Evolutionary conservation across 768 basidiomycete genomes (phyloP).

Genomic region (Suillus americanus): DNA sequence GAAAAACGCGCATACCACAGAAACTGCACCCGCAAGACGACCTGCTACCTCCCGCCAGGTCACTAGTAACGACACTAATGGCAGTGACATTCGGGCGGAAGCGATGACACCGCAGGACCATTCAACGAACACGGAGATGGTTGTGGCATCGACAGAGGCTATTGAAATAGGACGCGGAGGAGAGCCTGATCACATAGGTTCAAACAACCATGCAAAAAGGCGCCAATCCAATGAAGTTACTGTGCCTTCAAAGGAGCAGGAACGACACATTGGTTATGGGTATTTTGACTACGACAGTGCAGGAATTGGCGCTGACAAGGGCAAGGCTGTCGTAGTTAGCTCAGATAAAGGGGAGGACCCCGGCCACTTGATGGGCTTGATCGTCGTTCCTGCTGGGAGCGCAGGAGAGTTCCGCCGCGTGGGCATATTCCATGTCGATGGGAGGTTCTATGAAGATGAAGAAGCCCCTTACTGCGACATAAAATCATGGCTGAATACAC

Average conservation of each 20-base stretch:
- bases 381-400: background rate
- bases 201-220: background rate
- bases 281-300: slow-evolving; percentile 4
- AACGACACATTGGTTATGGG: slow-evolving; percentile 3
- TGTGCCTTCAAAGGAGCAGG: background rate
- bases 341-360: background rate
- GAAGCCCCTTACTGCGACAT: slow-evolving; percentile 4
- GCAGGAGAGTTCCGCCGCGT: slow-evolving; percentile 2
- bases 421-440: background rate
- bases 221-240: background rate
- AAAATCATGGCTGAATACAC: background rate
- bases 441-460: background rate
- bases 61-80: background rate
- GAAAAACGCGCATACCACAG: background rate
- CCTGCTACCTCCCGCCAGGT: no score
- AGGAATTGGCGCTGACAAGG: background rate
- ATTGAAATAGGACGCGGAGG: background rate
- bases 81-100: background rate
- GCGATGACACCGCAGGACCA: background rate
- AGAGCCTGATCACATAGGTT: background rate
- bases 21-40: background rate
- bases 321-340: slow-evolving; percentile 1
- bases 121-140: background rate
- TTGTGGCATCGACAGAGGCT: background rate
- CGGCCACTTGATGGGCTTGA: background rate